Evolutionary conservation across 2,329 filamentous ascomycete genomes (phyloP).

Genomic region (Aspergillus awamori): DNA sequence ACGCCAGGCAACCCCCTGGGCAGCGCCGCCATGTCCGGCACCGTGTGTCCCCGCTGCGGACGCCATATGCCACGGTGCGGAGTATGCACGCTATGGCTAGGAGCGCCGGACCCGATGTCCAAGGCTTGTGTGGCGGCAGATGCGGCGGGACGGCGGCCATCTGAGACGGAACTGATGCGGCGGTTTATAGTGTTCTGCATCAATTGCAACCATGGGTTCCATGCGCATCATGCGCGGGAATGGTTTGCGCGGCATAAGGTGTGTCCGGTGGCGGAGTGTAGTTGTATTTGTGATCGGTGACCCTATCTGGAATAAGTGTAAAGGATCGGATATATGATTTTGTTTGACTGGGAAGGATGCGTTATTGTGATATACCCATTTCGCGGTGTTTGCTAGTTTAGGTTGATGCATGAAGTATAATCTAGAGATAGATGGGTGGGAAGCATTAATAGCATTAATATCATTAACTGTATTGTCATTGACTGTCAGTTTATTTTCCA

Average conservation of each 20-base stretch:
- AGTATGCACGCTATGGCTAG: conserved; percentile 64
- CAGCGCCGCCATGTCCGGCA: conserved; percentile 47
- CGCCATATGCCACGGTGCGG: conserved; percentile 65
- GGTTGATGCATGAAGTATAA: too few species aligned
- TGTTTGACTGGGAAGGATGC: not conserved
- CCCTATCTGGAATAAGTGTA: not conserved
- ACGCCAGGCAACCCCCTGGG: conserved; percentile 41
- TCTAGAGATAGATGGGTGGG: too few species aligned
- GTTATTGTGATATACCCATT: conserved; percentile 19
- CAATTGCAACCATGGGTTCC: conserved; percentile 65
- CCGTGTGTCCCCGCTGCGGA: conserved; percentile 64
- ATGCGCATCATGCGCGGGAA: conserved; percentile 63
- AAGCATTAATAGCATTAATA: too few species aligned
- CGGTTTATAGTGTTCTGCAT: conserved; percentile 64
- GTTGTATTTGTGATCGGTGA: conserved; percentile 45
- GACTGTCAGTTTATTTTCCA: too few species aligned
- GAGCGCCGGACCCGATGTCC: conserved; percentile 58
- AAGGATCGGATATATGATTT: too few species aligned
- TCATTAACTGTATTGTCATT: too few species aligned
- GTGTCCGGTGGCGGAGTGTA: conserved; percentile 46
- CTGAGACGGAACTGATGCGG: conserved; percentile 52
- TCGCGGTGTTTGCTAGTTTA: conserved; percentile 1
- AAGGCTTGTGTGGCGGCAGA: conserved; percentile 41
- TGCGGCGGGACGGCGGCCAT: conserved; percentile 31
- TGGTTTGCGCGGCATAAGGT: conserved; percentile 57